These are phyloP conservation scores for Limnomonas spitsbergensis DNA, from an alignment of 139 green algal genomes.

Conservation along the genomic window DNA sequence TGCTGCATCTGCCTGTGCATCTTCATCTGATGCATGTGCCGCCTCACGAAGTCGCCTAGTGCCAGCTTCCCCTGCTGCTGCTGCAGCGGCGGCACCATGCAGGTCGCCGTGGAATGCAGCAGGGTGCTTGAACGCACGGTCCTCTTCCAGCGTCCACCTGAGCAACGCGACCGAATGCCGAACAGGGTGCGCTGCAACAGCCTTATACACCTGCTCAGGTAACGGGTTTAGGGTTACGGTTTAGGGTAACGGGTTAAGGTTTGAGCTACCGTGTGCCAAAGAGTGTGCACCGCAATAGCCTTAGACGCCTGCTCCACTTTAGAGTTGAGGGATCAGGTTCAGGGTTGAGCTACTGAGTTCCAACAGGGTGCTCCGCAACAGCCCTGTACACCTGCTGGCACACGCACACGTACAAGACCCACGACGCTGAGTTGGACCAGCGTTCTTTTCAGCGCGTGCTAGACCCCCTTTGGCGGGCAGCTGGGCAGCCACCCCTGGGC, in stretches of 20 bases:
- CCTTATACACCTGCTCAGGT: not conserved
- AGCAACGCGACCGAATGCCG: not conserved
- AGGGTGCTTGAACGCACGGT: not conserved
- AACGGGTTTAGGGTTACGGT: too few relatives aligned
- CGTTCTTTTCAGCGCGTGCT: not conserved
- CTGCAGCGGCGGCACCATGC: not conserved
- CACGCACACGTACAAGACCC: not conserved
- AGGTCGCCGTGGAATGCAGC: not conserved
- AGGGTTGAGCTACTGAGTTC: not conserved
- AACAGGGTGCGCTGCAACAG: not conserved
- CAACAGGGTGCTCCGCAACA: not conserved
- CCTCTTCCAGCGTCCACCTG: not conserved
- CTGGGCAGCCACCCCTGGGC: too few relatives aligned
- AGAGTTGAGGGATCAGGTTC: too few relatives aligned
- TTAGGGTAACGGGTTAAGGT: too few relatives aligned
- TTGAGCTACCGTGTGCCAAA: not conserved
- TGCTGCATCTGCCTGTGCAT: too few relatives aligned
- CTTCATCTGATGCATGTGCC: too few relatives aligned
- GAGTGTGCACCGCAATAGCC: not conserved
- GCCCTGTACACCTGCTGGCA: not conserved
- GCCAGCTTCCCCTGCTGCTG: not conserved
- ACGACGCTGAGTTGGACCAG: not conserved
- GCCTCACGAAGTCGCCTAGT: too few relatives aligned
- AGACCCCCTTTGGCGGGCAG: too few relatives aligned
- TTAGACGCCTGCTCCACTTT: not conserved